These are phyloP conservation scores for Xylariaceae sp. DNA, from an alignment of 2,329 filamentous ascomycete genomes.

Conservation along the genomic window DNA sequence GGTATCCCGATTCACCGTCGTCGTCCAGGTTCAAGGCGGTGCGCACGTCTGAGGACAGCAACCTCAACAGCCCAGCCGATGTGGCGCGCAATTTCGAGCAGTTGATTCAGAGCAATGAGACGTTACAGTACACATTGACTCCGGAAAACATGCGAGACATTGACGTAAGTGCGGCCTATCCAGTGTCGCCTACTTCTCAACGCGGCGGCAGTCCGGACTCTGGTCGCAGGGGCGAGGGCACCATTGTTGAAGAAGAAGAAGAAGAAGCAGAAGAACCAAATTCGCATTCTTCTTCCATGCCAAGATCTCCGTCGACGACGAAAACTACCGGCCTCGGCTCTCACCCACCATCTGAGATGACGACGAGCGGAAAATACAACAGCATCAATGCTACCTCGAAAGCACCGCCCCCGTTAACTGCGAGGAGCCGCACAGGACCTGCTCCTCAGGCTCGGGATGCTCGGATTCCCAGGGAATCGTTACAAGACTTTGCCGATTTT, in stretches of 20 bases:
- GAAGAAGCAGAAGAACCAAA: slow-evolving; percentile 32
- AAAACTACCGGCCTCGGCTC: slow-evolving; percentile 35
- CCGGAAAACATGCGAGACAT: slow-evolving; percentile 73
- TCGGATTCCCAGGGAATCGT: slow-evolving; percentile 63
- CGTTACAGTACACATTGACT: slow-evolving; percentile 76
- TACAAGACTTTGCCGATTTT: slow-evolving; percentile 82
- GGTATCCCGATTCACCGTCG: slow-evolving; percentile 45
- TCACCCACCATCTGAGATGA: slow-evolving; percentile 30
- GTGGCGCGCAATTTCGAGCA: slow-evolving; percentile 69
- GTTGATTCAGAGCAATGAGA: slow-evolving; percentile 75
- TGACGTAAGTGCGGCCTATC: slow-evolving; percentile 48
- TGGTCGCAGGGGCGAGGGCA: slow-evolving; percentile 39
- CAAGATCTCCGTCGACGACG: slow-evolving; percentile 38
- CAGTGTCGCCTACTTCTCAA: slow-evolving; percentile 27
- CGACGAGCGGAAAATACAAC: slow-evolving; percentile 23
- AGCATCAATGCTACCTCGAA: slow-evolving; percentile 29
- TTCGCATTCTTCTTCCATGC: slow-evolving; percentile 41
- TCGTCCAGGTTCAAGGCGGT: slow-evolving; percentile 48
- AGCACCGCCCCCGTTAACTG: slow-evolving; percentile 28
- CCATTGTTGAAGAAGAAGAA: slow-evolving; percentile 39
- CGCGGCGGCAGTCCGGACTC: slow-evolving; percentile 37
- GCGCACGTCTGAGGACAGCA: slow-evolving; percentile 54
- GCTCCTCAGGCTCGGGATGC: slow-evolving; percentile 61
- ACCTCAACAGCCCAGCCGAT: slow-evolving; percentile 45
- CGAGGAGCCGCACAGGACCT: slow-evolving; percentile 29